Conservation (phyloP, 768 basidiomycete genomes). For the Gymnopilus dilepis region DNA sequence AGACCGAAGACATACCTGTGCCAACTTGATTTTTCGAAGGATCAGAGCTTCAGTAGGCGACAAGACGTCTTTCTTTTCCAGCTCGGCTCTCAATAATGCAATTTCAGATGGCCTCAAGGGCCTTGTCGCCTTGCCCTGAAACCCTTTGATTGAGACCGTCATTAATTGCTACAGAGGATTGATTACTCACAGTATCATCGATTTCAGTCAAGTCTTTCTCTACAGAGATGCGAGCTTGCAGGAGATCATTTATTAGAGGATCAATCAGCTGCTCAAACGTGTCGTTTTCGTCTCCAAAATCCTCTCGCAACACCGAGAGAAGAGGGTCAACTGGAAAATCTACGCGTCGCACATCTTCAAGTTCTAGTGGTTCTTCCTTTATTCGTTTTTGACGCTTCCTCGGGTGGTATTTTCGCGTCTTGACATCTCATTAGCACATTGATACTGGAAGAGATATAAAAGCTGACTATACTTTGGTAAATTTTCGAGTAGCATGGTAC, state of each 20-base stretch:
- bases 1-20: constrained; percentile 36
- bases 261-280: constrained; percentile 40
- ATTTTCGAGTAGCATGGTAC: not conserved
- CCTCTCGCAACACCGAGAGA: constrained; percentile 12
- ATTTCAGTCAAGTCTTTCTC: constrained; percentile 28
- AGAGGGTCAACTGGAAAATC: constrained; percentile 16
- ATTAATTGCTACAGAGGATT: not conserved
- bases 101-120: constrained; percentile 18
- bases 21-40: constrained; percentile 52
- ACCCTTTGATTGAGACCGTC: not conserved
- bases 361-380: not conserved
- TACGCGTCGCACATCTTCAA: not conserved
- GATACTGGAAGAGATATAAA: not conserved
- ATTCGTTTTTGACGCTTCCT: constrained; percentile 14
- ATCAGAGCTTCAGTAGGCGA: constrained; percentile 38
- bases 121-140: constrained; percentile 16
- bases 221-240: constrained; percentile 27
- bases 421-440: not conserved
- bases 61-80: constrained; percentile 22
- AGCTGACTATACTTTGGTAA: not conserved
- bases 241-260: constrained; percentile 32
- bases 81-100: constrained; percentile 36
- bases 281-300: constrained; percentile 19
- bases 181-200: constrained; percentile 28
- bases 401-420: not conserved